Evolutionary conservation across 345 rosid genomes (phyloP).

Genomic region (thale cress (Arabidopsis thaliana)): TAIR10.1 NC_003071.7:17189501-17190000

Average conservation of each 20-base stretch:
- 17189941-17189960: background rate
- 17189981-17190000: no score
- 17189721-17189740: background rate
- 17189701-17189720: background rate
- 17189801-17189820: constrained; percentile 2
- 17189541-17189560: constrained; percentile 46
- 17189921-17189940: background rate
- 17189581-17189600: constrained; percentile 30
- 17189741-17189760: constrained; percentile 22
- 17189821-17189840: constrained; percentile 17
- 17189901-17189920: background rate
- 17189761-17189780: background rate
- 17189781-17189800: background rate
- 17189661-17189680: constrained; percentile 3
- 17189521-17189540: constrained; percentile 3
- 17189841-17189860: constrained; percentile 4
- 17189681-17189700: constrained; percentile 7
- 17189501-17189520: constrained; percentile 22
- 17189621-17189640: background rate
- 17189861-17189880: constrained; percentile 18
- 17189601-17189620: constrained; percentile 26
- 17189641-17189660: constrained; percentile 26
- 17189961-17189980: background rate
- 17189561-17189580: constrained; percentile 22
- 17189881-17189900: constrained; percentile 19